Evolutionary conservation across 192 early-diverging fungal species (phyloP).

Genomic region (Backusella sp.): DNA sequence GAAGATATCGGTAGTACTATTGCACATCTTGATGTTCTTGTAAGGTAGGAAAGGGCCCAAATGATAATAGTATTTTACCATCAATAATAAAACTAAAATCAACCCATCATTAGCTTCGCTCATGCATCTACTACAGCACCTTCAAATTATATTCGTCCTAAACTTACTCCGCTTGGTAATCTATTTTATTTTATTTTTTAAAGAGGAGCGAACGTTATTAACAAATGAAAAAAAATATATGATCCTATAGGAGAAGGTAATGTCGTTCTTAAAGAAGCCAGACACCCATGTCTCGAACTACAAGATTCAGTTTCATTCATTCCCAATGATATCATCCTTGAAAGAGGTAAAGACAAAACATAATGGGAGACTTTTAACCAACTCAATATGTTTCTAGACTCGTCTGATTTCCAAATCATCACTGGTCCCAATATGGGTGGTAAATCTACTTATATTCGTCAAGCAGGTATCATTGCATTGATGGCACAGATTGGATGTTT

Average conservation of each 20-base stretch:
- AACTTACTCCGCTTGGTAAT: constrained; percentile 51
- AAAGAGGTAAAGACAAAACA: constrained; percentile 46
- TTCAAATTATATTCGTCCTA: constrained; percentile 79
- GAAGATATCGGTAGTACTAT: constrained; percentile 75
- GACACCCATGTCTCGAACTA: constrained; percentile 94
- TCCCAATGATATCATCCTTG: constrained; percentile 85
- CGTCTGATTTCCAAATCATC: constrained; percentile 83
- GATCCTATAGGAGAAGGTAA: constrained; percentile 55
- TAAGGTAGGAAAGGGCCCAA: constrained; percentile 49
- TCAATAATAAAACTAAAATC: not conserved
- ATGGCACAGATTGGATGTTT: constrained; percentile 96
- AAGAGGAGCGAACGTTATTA: not conserved
- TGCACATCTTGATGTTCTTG: constrained; percentile 85
- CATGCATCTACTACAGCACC: constrained; percentile 84
- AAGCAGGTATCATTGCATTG: constrained; percentile 88
- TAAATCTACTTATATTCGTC: constrained; percentile 96
- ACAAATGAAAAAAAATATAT: not conserved
- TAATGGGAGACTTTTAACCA: not conserved
- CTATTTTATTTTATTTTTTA: not conserved
- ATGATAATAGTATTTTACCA: not conserved
- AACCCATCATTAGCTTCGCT: constrained; percentile 65
- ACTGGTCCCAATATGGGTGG: constrained; percentile 99
- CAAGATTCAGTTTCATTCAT: constrained; percentile 93
- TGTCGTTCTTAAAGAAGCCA: constrained; percentile 64
- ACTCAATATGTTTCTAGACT: constrained; percentile 26